Evolutionary conservation across 805 yeast genomes (phyloP), one percentile per base, ranked within the genome.

Genomic region (Starmerella etchellsii): DNA sequence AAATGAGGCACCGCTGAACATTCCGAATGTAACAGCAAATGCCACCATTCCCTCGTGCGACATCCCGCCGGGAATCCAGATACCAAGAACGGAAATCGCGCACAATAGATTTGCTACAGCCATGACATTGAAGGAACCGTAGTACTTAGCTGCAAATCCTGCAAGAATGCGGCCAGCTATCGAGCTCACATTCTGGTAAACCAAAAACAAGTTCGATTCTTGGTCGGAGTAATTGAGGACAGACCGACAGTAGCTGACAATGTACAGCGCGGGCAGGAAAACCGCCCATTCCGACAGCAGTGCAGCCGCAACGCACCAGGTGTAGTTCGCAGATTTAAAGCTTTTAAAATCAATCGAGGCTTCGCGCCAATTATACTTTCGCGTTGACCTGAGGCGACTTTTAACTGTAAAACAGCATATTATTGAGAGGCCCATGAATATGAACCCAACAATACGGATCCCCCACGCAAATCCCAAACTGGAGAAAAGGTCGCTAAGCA

Each of bases 61-160:
- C 20, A 23, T 36, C 15, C 57, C 53, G 42, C 74, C 68, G 1
- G 85, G 84, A 15, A 76, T 56, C 84, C 84, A 77, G 16, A 78
- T 49, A 0, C 65, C 63, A 34, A 78, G 61, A 2, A 71, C 62
- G 13, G 71, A 55, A 0, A 76, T 8, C 1, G 67, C 58, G n/a
- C 71, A 59, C 9, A 72, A 59, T 3, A 56, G 27, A 20, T 69
- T 55, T 63, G 74, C 68, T 3, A 62, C 33, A 13, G 65, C 54
- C 70, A 74, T 70, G 34, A 73, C 65, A 52, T 74, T 76, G 56
- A 67, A 74, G 18, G 68, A 62, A 4, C 84, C 84, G 36, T 62
- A 50, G 28, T 51, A 53, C 50, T 73, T 79, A 2, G 79, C 77
- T 3, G 66, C 44, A 36, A 61, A 55, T 2, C 78, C 79, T 0